Percentiles rank a stretch among this genome's conserved stretches.
Conservation (phyloP, 495 filamentous ascomycete genomes). For the Apodospora peruviana region DNA sequence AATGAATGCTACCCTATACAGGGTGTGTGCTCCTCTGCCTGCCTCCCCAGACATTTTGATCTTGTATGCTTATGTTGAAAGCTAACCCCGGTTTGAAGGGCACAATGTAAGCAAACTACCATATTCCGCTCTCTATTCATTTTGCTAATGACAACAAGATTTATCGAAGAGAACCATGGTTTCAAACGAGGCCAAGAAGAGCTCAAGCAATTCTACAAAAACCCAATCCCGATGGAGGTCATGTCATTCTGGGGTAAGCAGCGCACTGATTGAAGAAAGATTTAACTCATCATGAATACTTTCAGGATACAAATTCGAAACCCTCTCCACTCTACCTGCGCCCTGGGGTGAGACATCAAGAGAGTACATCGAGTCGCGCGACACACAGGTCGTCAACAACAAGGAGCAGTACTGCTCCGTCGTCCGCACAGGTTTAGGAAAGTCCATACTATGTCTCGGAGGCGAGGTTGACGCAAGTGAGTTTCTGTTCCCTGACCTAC, state of each 20-base stretch:
- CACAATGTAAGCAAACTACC: slow-evolving; percentile 60
- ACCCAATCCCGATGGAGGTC: slow-evolving; percentile 28
- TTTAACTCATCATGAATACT: too few species aligned
- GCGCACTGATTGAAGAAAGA: too few species aligned
- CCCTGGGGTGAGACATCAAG: slow-evolving; percentile 66
- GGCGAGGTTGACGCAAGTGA: slow-evolving; percentile 90
- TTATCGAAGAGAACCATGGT: slow-evolving; percentile 84
- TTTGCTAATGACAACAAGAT: slow-evolving; percentile 47
- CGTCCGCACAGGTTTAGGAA: slow-evolving; percentile 78
- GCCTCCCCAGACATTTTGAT: slow-evolving; percentile 3
- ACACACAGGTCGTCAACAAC: slow-evolving; percentile 69
- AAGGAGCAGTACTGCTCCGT: slow-evolving; percentile 91
- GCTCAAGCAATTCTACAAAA: slow-evolving; percentile 55
- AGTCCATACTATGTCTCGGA: slow-evolving; percentile 66
- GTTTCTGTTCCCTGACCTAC: slow-evolving; percentile 11
- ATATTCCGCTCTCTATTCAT: background rate
- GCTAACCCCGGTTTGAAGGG: slow-evolving; percentile 42
- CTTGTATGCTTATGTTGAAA: slow-evolving; percentile 13
- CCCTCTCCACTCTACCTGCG: slow-evolving; percentile 64
- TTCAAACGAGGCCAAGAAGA: slow-evolving; percentile 54
- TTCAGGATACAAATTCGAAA: slow-evolving; percentile 93
- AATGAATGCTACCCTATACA: slow-evolving; percentile 89
- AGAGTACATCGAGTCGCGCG: slow-evolving; percentile 71
- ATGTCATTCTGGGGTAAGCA: slow-evolving; percentile 58
- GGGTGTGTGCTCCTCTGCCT: slow-evolving; percentile 50